phyloP scores from a whole-genome alignment of 2,329 filamentous ascomycete species.

The Apiospora rasikravindrae region DNA sequence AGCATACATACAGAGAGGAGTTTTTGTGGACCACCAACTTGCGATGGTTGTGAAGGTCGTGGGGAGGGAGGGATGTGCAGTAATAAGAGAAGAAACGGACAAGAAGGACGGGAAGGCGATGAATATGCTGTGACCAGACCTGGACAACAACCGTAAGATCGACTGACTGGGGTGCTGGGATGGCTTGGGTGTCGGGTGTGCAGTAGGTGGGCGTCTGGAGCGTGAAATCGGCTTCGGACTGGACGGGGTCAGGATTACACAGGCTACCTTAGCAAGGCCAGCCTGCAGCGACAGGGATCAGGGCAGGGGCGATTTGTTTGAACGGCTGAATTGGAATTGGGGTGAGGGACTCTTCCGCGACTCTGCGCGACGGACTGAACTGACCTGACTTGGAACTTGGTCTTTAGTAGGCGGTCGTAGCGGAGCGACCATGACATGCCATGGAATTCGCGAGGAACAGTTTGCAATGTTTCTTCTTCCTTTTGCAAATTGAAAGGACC shows the following conservation, averaged over 20 bases:
- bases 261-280: slow-evolving; percentile 13
- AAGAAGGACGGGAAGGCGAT: slow-evolving; percentile 7
- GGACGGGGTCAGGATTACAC: slow-evolving; percentile 10
- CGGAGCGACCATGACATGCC: slow-evolving; percentile 9
- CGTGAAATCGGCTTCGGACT: slow-evolving; percentile 17
- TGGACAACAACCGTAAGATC: slow-evolving; percentile 14
- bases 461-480: background rate
- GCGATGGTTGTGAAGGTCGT: background rate
- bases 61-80: slow-evolving; percentile 15
- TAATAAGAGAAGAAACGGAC: slow-evolving; percentile 6
- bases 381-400: slow-evolving; percentile 12
- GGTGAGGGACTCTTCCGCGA: background rate
- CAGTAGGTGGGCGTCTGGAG: slow-evolving; percentile 13
- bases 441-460: background rate
- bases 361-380: background rate
- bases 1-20: slow-evolving; percentile 16
- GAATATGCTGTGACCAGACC: slow-evolving; percentile 12
- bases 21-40: slow-evolving; percentile 17
- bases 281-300: slow-evolving; percentile 11
- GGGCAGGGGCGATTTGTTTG: slow-evolving; percentile 6
- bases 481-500: background rate
- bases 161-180: slow-evolving; percentile 9
- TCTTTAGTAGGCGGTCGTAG: slow-evolving; percentile 11
- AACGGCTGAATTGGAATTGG: slow-evolving; percentile 16
- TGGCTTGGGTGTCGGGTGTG: slow-evolving; percentile 10